Evolutionary conservation across 306 rosid species (phyloP), one percentile per base, ranked within the genome.

Genomic region (Sicyos baderoa): DNA sequence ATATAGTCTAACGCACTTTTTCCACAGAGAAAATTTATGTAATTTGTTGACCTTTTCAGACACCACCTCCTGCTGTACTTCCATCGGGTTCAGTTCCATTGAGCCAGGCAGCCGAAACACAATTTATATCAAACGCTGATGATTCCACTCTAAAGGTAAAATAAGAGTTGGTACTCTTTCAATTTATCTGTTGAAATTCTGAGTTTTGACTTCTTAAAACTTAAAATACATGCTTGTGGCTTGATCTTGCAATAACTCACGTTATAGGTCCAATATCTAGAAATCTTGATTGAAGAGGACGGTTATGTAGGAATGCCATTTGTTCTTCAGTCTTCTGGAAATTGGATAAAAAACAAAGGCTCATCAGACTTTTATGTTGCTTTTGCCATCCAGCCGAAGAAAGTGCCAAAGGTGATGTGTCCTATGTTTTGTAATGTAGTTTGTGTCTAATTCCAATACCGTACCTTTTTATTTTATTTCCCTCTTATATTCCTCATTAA

Each of bases 281-380:
- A 86, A 62, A 79, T 92, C 74, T 91, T 86, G 77, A 78, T 89
- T 62, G 83, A 84, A 72, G 88, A 76, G n/a, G 85, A 85, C 12
- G 75, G 79, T 68, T 93, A 76, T 79, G 79, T 15, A 76, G 99
- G 99, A 84, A 81, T 93, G 68, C 84, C 96, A 6, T 93, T 93
- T 72, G 99, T 93, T 80, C 68, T 89, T 77, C 60, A 66, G 48
- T 81, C 87, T 60, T 80, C 73, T 12, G 96, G 84, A 75, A 81
- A 85, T 9, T 93, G 99, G 97, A 82, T 90, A 45, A 93, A 93
- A 86, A 88, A 88, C 84, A 87, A 79, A 18, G 96, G 90, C 25
- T 90, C 97, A 53, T 90, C 97, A 53, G 82, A 93, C 79, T 93
- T 90, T 79, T 85, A 75, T 68, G 72, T 84, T 72, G 89, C 83